phyloP scores from a whole-genome alignment of 805 yeast species.

The Zygoascus biomembranicola region DNA sequence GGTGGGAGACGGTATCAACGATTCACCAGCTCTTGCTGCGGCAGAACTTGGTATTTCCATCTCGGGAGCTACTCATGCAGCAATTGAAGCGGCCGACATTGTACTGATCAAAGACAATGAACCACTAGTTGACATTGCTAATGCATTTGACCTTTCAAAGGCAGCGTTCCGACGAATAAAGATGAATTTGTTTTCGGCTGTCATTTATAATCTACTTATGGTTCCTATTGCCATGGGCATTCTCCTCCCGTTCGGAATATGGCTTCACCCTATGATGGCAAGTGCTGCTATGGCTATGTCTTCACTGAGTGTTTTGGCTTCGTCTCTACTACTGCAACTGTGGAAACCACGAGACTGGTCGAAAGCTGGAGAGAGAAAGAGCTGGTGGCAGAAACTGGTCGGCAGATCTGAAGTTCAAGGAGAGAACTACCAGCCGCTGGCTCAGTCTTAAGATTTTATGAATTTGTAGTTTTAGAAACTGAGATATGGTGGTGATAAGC shows the following conservation, averaged over 20 bases:
- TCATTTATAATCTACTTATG: conserved; percentile 77
- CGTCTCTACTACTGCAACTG: conserved; percentile 62
- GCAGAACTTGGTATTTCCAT: conserved; percentile 89
- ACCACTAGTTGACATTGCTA: conserved; percentile 31
- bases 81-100: conserved; percentile 93
- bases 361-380: neutral
- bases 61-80: conserved; percentile 90
- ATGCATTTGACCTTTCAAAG: conserved; percentile 57
- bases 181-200: conserved; percentile 77
- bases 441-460: too few species aligned
- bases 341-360: conserved; percentile 31
- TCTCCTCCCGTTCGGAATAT: conserved; percentile 64
- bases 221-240: conserved; percentile 95
- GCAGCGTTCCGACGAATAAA: conserved; percentile 70
- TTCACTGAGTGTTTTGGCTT: conserved; percentile 78
- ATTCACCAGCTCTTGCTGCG: conserved; percentile 88
- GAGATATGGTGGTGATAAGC: too few species aligned
- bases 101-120: conserved; percentile 44
- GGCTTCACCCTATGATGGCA: conserved; percentile 79
- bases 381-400: neutral
- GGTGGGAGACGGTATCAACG: conserved; percentile 97
- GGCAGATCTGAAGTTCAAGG: too few species aligned
- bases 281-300: conserved; percentile 92
- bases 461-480: too few species aligned
- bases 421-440: too few species aligned